These are phyloP conservation scores for Thelonectria rubi DNA, from an alignment of 2,329 filamentous ascomycete genomes.

Conservation along the genomic window DNA sequence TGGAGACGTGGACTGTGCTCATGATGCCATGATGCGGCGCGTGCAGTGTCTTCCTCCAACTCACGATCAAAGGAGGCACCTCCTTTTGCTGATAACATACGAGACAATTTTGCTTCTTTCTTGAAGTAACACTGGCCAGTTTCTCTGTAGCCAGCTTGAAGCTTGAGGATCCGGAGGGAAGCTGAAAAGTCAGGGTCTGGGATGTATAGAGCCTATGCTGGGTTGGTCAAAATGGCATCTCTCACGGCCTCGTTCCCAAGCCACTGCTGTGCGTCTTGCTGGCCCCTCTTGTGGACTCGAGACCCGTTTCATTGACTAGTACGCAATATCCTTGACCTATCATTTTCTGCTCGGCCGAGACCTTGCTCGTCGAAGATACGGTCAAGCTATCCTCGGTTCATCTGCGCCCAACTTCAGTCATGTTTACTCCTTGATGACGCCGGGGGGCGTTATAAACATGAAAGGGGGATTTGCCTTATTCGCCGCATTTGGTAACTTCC, in stretches of 20 bases:
- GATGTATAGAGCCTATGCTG: neutral
- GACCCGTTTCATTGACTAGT: conserved; percentile 12
- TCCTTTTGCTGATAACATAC: neutral
- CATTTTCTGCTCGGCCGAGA: conserved; percentile 16
- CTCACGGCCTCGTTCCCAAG: conserved; percentile 4
- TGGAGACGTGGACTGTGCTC: conserved; percentile 1
- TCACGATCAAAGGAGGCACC: neutral
- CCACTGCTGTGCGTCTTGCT: conserved; percentile 12
- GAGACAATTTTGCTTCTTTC: neutral
- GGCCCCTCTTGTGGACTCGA: conserved; percentile 17
- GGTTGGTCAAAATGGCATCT: neutral
- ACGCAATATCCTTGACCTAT: conserved; percentile 3
- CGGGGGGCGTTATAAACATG: conserved; percentile 8
- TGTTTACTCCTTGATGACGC: conserved; percentile 15
- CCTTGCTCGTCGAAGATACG: conserved; percentile 13
- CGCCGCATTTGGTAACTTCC: conserved; percentile 33
- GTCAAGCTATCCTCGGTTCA: conserved; percentile 36
- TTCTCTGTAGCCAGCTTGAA: neutral
- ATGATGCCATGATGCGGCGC: neutral
- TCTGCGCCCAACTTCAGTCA: conserved; percentile 8
- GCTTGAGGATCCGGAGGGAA: neutral
- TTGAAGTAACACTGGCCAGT: too few species aligned
- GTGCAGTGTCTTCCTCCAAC: neutral
- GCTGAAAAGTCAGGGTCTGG: neutral
- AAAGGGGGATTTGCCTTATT: conserved; percentile 15